These are phyloP conservation scores for Senecio squalidus DNA, from an alignment of 140 eudicot species.

Conservation along the genomic window DNA sequence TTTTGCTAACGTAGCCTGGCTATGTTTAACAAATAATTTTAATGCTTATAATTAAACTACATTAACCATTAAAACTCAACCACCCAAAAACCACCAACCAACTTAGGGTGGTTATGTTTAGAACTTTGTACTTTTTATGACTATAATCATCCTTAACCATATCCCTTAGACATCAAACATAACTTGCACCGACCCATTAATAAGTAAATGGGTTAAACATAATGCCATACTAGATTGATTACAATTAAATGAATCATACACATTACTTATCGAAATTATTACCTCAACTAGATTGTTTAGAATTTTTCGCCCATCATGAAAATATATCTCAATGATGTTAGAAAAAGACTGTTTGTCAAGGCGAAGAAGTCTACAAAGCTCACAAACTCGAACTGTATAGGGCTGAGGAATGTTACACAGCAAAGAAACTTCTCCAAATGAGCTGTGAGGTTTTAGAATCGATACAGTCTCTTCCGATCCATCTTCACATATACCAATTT, in stretches of 20 bases:
- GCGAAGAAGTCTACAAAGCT: slow-evolving; percentile 85
- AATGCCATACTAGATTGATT: too few relatives aligned
- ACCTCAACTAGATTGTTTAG: slow-evolving; percentile 80
- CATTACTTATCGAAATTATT: slow-evolving; percentile 5
- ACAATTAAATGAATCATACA: not conserved
- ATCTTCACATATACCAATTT: slow-evolving; percentile 58
- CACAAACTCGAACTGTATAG: slow-evolving; percentile 80
- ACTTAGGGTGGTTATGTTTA: too few relatives aligned
- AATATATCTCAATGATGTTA: slow-evolving; percentile 76
- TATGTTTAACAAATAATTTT: too few relatives aligned
- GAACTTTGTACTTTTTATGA: too few relatives aligned
- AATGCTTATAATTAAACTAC: too few relatives aligned
- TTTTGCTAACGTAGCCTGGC: too few relatives aligned
- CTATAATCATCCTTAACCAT: too few relatives aligned
- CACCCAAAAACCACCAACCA: too few relatives aligned
- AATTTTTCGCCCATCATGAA: slow-evolving; percentile 81
- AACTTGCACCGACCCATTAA: not conserved
- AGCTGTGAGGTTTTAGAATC: slow-evolving; percentile 49
- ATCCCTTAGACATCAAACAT: too few relatives aligned
- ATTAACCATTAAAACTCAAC: too few relatives aligned
- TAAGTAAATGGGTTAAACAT: not conserved
- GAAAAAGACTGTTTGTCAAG: slow-evolving; percentile 85
- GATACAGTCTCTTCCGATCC: slow-evolving; percentile 70
- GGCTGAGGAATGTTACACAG: slow-evolving; percentile 93
- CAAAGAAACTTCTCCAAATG: slow-evolving; percentile 83